These are phyloP conservation scores for Fusarium pininemorale DNA, from an alignment of 2,329 filamentous ascomycete species.

Conservation along the genomic window DNA sequence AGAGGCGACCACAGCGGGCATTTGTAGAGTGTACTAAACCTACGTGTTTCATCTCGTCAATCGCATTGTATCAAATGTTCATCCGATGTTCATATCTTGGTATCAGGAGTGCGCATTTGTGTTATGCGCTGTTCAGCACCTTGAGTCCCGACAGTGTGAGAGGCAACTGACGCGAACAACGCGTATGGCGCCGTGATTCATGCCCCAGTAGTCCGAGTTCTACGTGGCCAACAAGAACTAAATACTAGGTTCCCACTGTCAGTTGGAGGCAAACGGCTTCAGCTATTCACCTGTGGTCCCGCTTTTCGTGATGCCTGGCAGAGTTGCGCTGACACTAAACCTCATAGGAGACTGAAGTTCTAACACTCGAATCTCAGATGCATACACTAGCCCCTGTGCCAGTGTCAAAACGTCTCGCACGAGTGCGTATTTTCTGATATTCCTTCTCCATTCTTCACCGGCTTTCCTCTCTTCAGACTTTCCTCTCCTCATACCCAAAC, in stretches of 20 bases:
- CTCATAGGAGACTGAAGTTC: neutral
- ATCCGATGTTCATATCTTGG: neutral
- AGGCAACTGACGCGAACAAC: neutral
- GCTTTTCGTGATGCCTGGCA: neutral
- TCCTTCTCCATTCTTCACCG: rapidly evolving
- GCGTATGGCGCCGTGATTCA: neutral
- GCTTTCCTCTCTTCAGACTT: neutral
- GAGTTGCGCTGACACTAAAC: neutral
- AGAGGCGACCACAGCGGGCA: no score
- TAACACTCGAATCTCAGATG: neutral
- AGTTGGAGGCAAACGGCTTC: neutral
- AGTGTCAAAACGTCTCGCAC: no score
- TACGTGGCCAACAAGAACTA: neutral
- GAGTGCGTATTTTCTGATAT: no score
- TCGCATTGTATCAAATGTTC: no score
- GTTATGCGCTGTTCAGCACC: neutral
- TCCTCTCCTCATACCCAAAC: neutral
- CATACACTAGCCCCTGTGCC: no score
- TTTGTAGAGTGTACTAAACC: no score
- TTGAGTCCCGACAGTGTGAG: no score
- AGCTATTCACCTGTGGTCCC: neutral
- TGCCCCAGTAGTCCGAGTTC: no score
- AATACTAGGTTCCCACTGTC: neutral
- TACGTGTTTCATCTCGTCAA: neutral
- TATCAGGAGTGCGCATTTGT: neutral